A percentile compares a stretch with the other conserved stretches of the same genome.
Evolutionary conservation across 148 eudicot genomes (phyloP).

Genomic region (Persicaria maculosa): DNA sequence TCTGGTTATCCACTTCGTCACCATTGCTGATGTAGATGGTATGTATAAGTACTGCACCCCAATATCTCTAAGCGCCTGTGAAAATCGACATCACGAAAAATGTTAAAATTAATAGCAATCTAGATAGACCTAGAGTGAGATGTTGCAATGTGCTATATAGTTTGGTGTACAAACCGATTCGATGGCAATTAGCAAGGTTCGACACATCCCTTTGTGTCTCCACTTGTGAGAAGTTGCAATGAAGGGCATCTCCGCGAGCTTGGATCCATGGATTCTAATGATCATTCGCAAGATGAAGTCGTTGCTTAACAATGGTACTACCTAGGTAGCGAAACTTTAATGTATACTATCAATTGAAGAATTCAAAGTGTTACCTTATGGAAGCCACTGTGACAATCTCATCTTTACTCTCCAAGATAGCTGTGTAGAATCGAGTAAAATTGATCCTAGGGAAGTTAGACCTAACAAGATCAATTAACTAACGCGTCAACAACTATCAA

Average conservation of each 20-base stretch:
- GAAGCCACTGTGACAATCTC: slow-evolving; percentile 42
- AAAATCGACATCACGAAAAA: not conserved
- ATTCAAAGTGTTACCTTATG: slow-evolving; percentile 34
- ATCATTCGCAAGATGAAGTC: not conserved
- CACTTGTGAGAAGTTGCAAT: slow-evolving; percentile 32
- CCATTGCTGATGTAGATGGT: slow-evolving; percentile 29
- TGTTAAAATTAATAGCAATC: no score
- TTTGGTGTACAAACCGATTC: slow-evolving; percentile 32
- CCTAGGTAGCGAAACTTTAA: not conserved
- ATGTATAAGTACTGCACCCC: slow-evolving; percentile 31
- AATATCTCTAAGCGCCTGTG: slow-evolving; percentile 28
- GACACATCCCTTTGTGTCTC: slow-evolving; percentile 32
- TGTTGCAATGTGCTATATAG: not conserved
- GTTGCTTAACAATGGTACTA: not conserved
- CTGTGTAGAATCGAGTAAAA: slow-evolving; percentile 49
- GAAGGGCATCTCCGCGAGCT: slow-evolving; percentile 52
- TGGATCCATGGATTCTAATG: slow-evolving; percentile 38
- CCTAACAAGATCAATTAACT: slow-evolving; percentile 17
- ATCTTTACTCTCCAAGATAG: slow-evolving; percentile 31
- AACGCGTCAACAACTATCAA: no score
- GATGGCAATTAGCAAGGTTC: slow-evolving; percentile 21
- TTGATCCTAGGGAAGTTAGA: slow-evolving; percentile 40
- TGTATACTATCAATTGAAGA: not conserved
- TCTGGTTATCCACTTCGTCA: slow-evolving; percentile 21
- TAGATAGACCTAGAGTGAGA: no score